phyloP scores from a whole-genome alignment of 73 alveolate species.

The Vitrella brassicaformis region DNA sequence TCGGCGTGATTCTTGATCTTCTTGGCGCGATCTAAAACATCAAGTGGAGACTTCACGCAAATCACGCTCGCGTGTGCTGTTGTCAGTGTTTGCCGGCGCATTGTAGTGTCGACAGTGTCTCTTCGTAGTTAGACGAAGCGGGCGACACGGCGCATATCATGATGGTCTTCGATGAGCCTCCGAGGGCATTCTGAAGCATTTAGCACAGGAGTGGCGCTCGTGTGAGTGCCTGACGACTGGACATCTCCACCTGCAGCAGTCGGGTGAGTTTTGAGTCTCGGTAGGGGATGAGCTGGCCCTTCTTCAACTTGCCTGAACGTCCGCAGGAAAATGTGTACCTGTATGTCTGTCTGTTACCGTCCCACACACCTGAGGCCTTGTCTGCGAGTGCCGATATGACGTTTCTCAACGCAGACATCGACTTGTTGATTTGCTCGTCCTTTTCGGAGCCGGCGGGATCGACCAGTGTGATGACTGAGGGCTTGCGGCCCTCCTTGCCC shows the following conservation, averaged over 20 bases:
- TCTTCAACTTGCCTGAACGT: constrained; percentile 71
- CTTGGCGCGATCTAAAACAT: constrained; percentile 67
- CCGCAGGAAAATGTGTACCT: constrained; percentile 60
- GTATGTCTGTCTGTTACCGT: neutral
- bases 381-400: constrained; percentile 78
- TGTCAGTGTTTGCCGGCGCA: constrained; percentile 97
- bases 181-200: constrained; percentile 84
- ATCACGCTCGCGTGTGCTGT: too few species aligned
- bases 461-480: constrained; percentile 87
- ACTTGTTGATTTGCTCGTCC: constrained; percentile 70
- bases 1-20: constrained; percentile 77
- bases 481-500: constrained; percentile 61
- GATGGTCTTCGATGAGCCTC: constrained; percentile 85
- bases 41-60: neutral
- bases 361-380: constrained; percentile 38
- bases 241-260: constrained; percentile 82
- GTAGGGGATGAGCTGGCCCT: constrained; percentile 82
- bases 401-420: constrained; percentile 80
- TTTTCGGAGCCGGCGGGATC: constrained; percentile 98
- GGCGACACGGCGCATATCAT: constrained; percentile 98
- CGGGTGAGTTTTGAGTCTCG: constrained; percentile 95
- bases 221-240: too few species aligned
- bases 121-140: constrained; percentile 90
- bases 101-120: constrained; percentile 87
- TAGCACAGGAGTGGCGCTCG: too few species aligned